These are phyloP conservation scores for Claviceps sp. DNA, from an alignment of 2,329 filamentous ascomycete species.

Conservation along the genomic window DNA sequence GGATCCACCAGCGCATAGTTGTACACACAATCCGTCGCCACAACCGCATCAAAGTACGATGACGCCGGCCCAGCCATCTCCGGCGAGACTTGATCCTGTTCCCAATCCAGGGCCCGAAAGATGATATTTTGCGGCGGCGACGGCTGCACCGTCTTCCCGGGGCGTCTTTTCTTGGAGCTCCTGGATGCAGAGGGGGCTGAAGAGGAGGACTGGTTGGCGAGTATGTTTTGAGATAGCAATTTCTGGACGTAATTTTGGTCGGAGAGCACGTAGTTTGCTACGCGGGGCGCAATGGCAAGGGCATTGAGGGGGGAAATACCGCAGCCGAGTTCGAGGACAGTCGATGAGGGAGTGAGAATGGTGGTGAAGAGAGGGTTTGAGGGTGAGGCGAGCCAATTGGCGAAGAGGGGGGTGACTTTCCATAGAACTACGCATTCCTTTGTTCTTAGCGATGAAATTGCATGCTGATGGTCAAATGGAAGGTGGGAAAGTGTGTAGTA, in stretches of 20 bases:
- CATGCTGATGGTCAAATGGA: no score
- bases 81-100: constrained; percentile 43
- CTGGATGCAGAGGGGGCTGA: constrained; percentile 14
- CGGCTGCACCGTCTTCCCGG: background rate
- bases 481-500: no score
- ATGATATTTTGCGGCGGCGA: constrained; percentile 21
- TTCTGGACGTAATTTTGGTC: constrained; percentile 79
- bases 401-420: constrained; percentile 77
- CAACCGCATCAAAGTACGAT: constrained; percentile 52
- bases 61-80: constrained; percentile 20
- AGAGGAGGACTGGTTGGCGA: constrained; percentile 35
- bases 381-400: constrained; percentile 59
- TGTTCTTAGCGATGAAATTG: no score
- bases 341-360: constrained; percentile 40
- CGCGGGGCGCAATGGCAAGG: constrained; percentile 47
- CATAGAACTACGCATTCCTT: constrained; percentile 52
- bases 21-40: constrained; percentile 92
- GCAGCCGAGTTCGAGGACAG: constrained; percentile 72
- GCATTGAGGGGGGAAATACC: constrained; percentile 75
- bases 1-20: constrained; percentile 77
- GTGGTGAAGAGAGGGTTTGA: constrained; percentile 47
- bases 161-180: background rate
- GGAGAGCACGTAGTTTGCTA: constrained; percentile 61
- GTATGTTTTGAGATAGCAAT: constrained; percentile 63
- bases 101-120: constrained; percentile 70